Percentiles rank a stretch among this genome's conserved stretches.
Evolutionary conservation across 768 basidiomycete species (phyloP).

Genomic region (Auricularia sp.): DNA sequence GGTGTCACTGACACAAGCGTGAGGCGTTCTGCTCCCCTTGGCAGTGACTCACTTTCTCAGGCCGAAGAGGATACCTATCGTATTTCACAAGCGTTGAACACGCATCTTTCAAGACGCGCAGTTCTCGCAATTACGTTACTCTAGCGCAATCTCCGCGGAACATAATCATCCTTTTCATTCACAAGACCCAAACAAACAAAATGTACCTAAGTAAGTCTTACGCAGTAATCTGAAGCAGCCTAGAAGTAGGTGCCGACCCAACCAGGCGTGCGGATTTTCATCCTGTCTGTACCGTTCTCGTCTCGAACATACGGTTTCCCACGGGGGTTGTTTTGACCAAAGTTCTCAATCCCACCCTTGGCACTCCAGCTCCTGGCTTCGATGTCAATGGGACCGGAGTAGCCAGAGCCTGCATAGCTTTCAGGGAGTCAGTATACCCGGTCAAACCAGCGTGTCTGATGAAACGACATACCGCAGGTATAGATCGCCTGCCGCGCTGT

Average conservation of each 20-base stretch:
- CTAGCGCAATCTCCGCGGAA: too few species aligned
- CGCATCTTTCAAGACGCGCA: too few species aligned
- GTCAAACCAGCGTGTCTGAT: too few species aligned
- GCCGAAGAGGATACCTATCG: too few species aligned
- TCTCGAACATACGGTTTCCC: slow-evolving; percentile 20
- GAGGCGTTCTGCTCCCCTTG: too few species aligned
- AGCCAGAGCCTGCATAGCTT: slow-evolving; percentile 41
- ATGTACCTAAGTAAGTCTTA: too few species aligned
- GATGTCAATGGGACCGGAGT: slow-evolving; percentile 38
- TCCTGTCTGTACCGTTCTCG: slow-evolving; percentile 19
- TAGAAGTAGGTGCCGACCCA: neutral
- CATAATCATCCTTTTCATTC: too few species aligned
- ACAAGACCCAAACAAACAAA: too few species aligned
- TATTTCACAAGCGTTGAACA: too few species aligned
- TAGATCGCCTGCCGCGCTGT: slow-evolving; percentile 42
- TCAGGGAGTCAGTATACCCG: neutral
- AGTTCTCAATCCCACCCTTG: slow-evolving; percentile 12
- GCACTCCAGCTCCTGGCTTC: slow-evolving; percentile 27
- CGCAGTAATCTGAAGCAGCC: neutral
- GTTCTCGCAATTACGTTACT: too few species aligned
- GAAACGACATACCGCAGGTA: slow-evolving; percentile 24
- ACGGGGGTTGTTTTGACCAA: slow-evolving; percentile 1
- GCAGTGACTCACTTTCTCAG: too few species aligned
- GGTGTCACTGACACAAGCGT: too few species aligned
- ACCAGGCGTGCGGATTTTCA: slow-evolving; percentile 9